Percentiles rank a stretch among this genome's conserved stretches.
phyloP scores from a whole-genome alignment of 2,329 filamentous ascomycete species.

The Colletotrichum spinosum region DNA sequence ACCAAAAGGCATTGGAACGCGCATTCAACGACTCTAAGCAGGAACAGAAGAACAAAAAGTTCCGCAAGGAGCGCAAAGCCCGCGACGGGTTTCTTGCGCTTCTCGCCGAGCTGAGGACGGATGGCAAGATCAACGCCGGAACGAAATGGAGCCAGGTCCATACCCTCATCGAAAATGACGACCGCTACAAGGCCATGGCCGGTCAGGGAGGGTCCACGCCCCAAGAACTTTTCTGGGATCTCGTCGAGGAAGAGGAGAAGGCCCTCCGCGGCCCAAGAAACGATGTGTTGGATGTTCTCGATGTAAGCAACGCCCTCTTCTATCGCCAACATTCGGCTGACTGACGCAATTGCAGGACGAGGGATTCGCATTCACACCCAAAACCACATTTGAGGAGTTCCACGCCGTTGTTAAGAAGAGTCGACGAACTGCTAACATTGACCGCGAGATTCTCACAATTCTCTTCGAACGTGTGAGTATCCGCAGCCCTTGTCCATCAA shows the following conservation, averaged over 20 bases:
- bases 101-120: conserved; percentile 77
- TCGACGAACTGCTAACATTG: conserved; percentile 87
- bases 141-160: conserved; percentile 90
- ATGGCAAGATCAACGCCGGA: conserved; percentile 87
- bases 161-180: conserved; percentile 80
- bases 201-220: conserved; percentile 88
- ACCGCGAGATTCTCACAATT: conserved; percentile 80
- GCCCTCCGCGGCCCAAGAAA: conserved; percentile 85
- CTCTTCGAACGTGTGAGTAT: conserved; percentile 82
- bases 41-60: conserved; percentile 84
- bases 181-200: conserved; percentile 84
- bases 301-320: conserved; percentile 68
- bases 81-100: conserved; percentile 84
- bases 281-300: conserved; percentile 87
- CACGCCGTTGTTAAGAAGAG: conserved; percentile 84
- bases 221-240: conserved; percentile 95
- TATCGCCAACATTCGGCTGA: conserved; percentile 30
- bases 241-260: conserved; percentile 92
- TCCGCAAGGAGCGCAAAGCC: conserved; percentile 85
- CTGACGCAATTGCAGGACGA: conserved; percentile 75
- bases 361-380: conserved; percentile 88
- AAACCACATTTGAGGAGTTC: conserved; percentile 92
- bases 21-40: conserved; percentile 92
- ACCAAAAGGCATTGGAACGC: conserved; percentile 92
- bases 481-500: background rate